Evolutionary conservation across 345 rosid genomes (phyloP), one percentile per base, ranked within the genome.

Genomic region (Pistacia integerrima): DNA sequence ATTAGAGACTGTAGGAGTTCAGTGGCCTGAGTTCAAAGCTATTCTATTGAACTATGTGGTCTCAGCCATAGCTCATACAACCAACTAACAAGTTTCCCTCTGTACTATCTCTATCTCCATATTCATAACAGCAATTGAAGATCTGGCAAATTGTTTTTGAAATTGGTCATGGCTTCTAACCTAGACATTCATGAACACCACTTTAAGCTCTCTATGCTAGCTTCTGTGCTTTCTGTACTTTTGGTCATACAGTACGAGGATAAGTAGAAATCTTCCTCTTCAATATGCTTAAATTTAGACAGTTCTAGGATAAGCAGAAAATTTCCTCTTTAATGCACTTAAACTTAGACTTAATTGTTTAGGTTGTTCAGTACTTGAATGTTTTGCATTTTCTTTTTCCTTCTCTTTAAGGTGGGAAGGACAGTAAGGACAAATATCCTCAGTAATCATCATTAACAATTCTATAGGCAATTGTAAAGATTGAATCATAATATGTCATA

Each of bases 21-120:
- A 62, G 36, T 79, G 78, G 79, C 81, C 80, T 72, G 72, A 80
- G 92, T 89, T 90, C 91, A 92, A 92, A 84, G 80, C 85, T 77
- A 64, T 67, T 81, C 74, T 72, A 80, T 88, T 90, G 94, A 90
- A 92, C 93, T 78, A 67, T 71, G 60, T 65, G 82, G 88, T 77
- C 73, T 57, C 17, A 48, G 44, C 55, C 71, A 16, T 9, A 5
- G 61, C 22, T 69, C 61, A 52, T 17, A 28, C 73, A 69, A 52
- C 51, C 73, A 69, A 52, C 10, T 69, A 52, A 16, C 25, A 69
- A 69, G 60, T 33, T 69, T 8, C 58, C 5, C 16, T 4, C n/a
- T 38, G 41, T 44, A 28, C 12, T 30, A 17, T 54, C 5, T 3
- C 18, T 54, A 5, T 11, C 30, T 22, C 28, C 1, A 30, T 30